These are phyloP conservation scores for Hippophae gyantsensis DNA, from an alignment of 306 rosid genomes.

Conservation along the genomic window DNA sequence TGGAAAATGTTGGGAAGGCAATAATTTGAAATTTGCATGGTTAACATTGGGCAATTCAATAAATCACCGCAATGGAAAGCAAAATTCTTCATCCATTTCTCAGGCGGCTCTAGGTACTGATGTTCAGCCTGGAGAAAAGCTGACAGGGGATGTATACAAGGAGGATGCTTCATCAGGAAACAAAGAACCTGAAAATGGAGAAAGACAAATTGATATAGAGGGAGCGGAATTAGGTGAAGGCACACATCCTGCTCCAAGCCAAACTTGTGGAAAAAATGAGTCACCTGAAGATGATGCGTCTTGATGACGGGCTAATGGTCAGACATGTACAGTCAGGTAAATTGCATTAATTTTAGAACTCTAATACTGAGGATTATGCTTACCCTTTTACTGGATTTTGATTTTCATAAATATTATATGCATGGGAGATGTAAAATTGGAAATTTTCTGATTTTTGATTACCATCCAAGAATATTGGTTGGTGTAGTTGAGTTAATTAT, in stretches of 20 bases:
- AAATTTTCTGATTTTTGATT: conserved; percentile 46
- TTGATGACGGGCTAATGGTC: conserved; percentile 45
- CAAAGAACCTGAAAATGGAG: conserved; percentile 27
- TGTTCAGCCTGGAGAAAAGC: conserved; percentile 27
- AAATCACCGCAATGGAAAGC: conserved; percentile 32
- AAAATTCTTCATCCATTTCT: conserved; percentile 39
- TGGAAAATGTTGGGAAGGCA: conserved; percentile 74
- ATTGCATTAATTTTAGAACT: conserved; percentile 33
- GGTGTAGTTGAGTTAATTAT: conserved; percentile 45
- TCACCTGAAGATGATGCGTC: conserved; percentile 30
- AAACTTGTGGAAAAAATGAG: conserved; percentile 33
- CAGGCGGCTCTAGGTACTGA: conserved; percentile 33
- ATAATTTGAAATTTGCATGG: conserved; percentile 57
- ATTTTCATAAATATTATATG: conserved; percentile 34
- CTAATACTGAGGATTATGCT: conserved; percentile 41
- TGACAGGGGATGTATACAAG: conserved; percentile 15
- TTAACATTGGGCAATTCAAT: conserved; percentile 33
- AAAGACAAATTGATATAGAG: conserved; percentile 29
- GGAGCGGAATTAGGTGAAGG: conserved; percentile 36
- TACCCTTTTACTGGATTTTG: conserved; percentile 33
- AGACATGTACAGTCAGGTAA: conserved; percentile 87
- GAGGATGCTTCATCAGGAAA: conserved; percentile 32
- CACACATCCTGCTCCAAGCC: conserved; percentile 21
- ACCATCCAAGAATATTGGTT: conserved; percentile 37
- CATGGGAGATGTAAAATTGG: conserved; percentile 49